phyloP scores from a whole-genome alignment of 169 alveolate species.

The Babesia sp. region DNA sequence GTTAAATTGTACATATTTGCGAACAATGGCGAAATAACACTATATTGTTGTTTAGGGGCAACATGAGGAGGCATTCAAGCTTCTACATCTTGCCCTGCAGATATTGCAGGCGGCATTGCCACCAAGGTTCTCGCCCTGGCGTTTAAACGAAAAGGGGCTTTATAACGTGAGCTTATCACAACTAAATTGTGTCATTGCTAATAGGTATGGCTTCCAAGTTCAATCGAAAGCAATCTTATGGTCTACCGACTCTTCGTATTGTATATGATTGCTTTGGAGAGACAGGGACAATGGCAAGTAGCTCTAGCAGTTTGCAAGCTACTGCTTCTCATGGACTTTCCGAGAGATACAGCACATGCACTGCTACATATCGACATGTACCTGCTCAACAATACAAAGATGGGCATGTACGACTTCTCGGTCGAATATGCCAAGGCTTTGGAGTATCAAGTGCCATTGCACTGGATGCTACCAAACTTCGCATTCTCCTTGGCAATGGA shows the following conservation, averaged over 20 bases:
- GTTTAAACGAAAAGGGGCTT: constrained; percentile 7
- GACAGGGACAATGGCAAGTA: constrained; percentile 56
- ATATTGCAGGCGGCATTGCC: constrained; percentile 47
- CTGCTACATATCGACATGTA: constrained; percentile 59
- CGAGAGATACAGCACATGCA: constrained; percentile 46
- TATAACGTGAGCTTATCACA: constrained; percentile 27
- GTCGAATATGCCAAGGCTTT: constrained; percentile 14
- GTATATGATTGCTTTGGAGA: constrained; percentile 61
- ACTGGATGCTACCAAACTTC: constrained; percentile 57
- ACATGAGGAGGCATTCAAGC: constrained; percentile 56
- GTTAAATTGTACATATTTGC: too few relatives aligned
- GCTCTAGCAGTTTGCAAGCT: constrained; percentile 56
- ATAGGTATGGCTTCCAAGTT: constrained; percentile 56
- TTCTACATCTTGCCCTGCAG: constrained; percentile 13
- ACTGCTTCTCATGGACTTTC: constrained; percentile 56
- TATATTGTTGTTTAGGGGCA: constrained; percentile 19
- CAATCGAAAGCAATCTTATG: constrained; percentile 10
- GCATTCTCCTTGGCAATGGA: constrained; percentile 57
- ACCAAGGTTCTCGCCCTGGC: constrained; percentile 35
- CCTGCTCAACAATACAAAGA: constrained; percentile 13
- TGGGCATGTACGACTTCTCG: not conserved
- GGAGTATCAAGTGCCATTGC: constrained; percentile 11
- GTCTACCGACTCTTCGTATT: constrained; percentile 46
- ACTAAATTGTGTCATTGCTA: not conserved
- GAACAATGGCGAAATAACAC: too few relatives aligned